Percentiles rank a stretch among this genome's conserved stretches.
Conservation (phyloP, 179 eudicot species). For the Silene vulgaris region DNA sequence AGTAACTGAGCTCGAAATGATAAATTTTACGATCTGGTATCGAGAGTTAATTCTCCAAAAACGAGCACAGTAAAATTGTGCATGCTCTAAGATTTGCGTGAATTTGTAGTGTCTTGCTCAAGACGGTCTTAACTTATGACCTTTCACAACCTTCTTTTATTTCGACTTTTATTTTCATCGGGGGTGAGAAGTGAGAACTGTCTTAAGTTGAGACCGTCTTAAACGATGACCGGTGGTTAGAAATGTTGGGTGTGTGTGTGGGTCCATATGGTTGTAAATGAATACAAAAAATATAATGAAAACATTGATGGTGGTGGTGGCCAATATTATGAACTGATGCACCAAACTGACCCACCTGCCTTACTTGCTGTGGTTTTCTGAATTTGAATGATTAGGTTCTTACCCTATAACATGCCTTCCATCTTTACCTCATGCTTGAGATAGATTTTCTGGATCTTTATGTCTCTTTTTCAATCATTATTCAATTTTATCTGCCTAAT, state of each 20-base stretch:
- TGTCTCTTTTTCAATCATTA: conserved; percentile 7
- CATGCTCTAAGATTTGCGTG: conserved; percentile 16
- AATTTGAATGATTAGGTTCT: conserved; percentile 20
- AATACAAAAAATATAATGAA: conserved; percentile 22
- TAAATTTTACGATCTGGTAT: not conserved
- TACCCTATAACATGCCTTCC: conserved; percentile 22
- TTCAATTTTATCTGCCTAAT: not conserved
- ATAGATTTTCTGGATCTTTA: not conserved
- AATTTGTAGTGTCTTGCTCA: conserved; percentile 20
- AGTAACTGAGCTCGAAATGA: not conserved
- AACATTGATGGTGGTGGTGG: conserved; percentile 23
- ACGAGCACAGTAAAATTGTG: not conserved
- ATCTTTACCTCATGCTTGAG: conserved; percentile 16
- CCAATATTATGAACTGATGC: conserved; percentile 16
- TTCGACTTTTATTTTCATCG: no score
- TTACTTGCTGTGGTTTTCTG: conserved; percentile 23
- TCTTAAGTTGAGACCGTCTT: no score
- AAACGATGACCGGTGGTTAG: not conserved
- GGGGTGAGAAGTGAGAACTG: no score
- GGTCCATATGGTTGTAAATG: conserved; percentile 22
- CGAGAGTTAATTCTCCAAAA: not conserved
- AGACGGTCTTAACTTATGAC: no score
- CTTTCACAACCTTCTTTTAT: no score
- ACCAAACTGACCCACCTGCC: conserved; percentile 25
- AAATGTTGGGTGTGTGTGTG: conserved; percentile 27